Evolutionary conservation across 73 alveolate genomes (phyloP), one percentile per base, ranked within the genome.

Genomic region (Paraurostyla sp.): DNA sequence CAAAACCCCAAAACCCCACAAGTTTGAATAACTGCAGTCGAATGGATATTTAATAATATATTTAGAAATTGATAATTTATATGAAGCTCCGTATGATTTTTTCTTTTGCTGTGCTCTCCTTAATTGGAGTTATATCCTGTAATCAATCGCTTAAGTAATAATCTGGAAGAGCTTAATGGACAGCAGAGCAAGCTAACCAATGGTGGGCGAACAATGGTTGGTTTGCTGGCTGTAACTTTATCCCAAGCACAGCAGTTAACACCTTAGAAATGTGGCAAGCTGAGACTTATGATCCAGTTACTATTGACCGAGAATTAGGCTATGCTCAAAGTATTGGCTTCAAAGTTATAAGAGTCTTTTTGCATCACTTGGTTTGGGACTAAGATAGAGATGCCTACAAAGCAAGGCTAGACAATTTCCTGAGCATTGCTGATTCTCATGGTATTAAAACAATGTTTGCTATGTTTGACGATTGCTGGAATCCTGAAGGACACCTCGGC

Each of bases 391-490:
- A 38, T 3, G 88, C 76, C 18, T 84, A 69, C 36, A 59, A 59
- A 36, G 23, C 42, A 33, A 60, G 92, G 43, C 54, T 84, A 56
- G 87, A 84, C 20, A 42, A 71, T 25, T 84, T 69, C 71, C 51
- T 84, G 56, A 69, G 29, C 16, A 84, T 84, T 27, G 83, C 92
- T 71, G 80, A 84, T 6, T 15, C 40, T 0, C 60, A 65, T 65
- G 62, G 62, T 7, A 63, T 84, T 40, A 40, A 63, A 54, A 69
- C 87, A 41, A 69, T 58, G 40, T 84, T 84, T 68, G 92, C 73
- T 25, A 65, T 84, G 63, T 84, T 84, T 32, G 92, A 84, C 69
- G 92, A 84, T 29, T 84, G 92, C 78, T 84, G 92, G 92, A 84
- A 69, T 0, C 56, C 65, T 33, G 92, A 84, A 15, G 78, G 76